Percentiles rank a stretch among this genome's conserved stretches.
Conservation (phyloP, 1,284 basidiomycete species). For the Xerocomus nothofagi region DNA sequence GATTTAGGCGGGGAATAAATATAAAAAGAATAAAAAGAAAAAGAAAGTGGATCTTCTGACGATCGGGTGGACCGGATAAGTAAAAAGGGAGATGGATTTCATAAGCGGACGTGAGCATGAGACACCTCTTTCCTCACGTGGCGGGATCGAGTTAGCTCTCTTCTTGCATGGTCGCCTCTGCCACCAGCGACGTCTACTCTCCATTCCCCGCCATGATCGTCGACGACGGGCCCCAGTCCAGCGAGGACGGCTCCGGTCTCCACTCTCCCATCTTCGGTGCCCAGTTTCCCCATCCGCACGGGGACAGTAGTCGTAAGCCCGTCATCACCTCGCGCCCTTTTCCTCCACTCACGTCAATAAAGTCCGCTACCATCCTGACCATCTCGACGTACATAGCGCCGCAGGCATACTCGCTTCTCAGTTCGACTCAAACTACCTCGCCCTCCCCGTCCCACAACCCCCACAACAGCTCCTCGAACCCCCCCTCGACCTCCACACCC, state of each 20-base stretch:
- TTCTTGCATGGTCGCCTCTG: constrained; percentile 52
- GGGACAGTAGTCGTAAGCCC: constrained; percentile 47
- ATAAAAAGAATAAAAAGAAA: constrained; percentile 8
- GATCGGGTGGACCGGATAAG: constrained; percentile 32
- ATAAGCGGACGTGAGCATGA: constrained; percentile 39
- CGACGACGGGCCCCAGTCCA: constrained; percentile 66
- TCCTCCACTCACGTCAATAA: constrained; percentile 44
- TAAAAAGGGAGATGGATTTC: constrained; percentile 37
- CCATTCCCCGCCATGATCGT: constrained; percentile 53
- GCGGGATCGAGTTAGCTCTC: constrained; percentile 29
- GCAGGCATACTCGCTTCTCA: constrained; percentile 46
- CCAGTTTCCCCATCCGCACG: constrained; percentile 46
- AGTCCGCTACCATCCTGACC: constrained; percentile 68
- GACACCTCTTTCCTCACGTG: constrained; percentile 32
- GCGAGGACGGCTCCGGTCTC: constrained; percentile 68
- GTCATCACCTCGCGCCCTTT: constrained; percentile 40
- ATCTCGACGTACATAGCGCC: constrained; percentile 48
- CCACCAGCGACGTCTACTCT: constrained; percentile 53
- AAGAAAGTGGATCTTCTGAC: constrained; percentile 35
- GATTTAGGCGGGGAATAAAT: constrained; percentile 27
- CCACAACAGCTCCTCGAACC: constrained; percentile 41
- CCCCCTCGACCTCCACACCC: constrained; percentile 37
- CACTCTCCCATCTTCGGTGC: constrained; percentile 65
- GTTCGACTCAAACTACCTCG: constrained; percentile 45
- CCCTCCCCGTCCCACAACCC: constrained; percentile 17